Percentiles rank a stretch among this genome's conserved stretches.
phyloP scores from a whole-genome alignment of 2,329 filamentous ascomycete species.

The Aspergillus sp. region DNA sequence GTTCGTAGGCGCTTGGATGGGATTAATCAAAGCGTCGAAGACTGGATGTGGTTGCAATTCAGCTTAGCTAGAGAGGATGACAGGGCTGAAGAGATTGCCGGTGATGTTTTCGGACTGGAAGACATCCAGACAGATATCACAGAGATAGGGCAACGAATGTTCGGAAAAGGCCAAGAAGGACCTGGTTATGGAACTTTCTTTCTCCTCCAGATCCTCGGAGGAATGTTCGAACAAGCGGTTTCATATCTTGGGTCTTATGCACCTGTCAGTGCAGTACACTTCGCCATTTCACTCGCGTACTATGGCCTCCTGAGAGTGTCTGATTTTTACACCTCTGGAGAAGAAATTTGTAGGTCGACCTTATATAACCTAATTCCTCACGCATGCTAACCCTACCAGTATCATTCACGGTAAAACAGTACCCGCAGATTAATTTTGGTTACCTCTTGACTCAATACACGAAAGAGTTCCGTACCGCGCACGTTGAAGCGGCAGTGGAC shows the following conservation, averaged over 20 bases:
- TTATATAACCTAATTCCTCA: neutral
- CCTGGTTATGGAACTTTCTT: slow-evolving; percentile 87
- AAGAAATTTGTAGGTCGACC: slow-evolving; percentile 59
- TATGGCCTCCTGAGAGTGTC: slow-evolving; percentile 87
- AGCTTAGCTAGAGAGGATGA: slow-evolving; percentile 62
- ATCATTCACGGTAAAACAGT: slow-evolving; percentile 52
- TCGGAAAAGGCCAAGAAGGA: slow-evolving; percentile 77
- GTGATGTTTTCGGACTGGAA: slow-evolving; percentile 62
- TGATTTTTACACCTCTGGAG: slow-evolving; percentile 71
- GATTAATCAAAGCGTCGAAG: slow-evolving; percentile 61
- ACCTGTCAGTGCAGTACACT: slow-evolving; percentile 92
- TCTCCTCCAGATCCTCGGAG: slow-evolving; percentile 84
- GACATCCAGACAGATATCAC: slow-evolving; percentile 76
- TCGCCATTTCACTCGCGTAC: slow-evolving; percentile 83
- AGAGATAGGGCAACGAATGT: slow-evolving; percentile 89
- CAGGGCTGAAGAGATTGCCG: slow-evolving; percentile 61
- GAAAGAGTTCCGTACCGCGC: slow-evolving; percentile 86
- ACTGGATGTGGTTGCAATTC: slow-evolving; percentile 69
- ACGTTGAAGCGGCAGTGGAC: slow-evolving; percentile 86
- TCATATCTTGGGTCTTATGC: slow-evolving; percentile 89
- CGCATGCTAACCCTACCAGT: slow-evolving; percentile 41
- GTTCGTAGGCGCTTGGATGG: slow-evolving; percentile 56
- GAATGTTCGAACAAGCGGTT: slow-evolving; percentile 91
- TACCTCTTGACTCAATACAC: slow-evolving; percentile 95
- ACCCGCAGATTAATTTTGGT: slow-evolving; percentile 88